These are phyloP conservation scores for Lepraria neglecta DNA, from an alignment of 495 filamentous ascomycete species.

Conservation along the genomic window DNA sequence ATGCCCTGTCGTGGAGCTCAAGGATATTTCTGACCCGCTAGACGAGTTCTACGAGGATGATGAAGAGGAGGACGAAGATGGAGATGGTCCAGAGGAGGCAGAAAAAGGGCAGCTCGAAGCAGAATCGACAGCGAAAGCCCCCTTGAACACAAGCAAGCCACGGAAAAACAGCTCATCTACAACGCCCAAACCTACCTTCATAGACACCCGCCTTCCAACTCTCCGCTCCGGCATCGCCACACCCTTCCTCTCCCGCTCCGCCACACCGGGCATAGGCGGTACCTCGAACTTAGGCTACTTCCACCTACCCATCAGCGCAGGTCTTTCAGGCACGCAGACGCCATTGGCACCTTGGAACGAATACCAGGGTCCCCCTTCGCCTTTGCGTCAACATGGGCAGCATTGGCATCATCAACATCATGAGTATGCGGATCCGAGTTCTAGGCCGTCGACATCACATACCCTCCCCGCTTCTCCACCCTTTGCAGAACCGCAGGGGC, in stretches of 20 bases:
- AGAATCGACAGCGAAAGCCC: neutral
- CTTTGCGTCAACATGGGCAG: neutral
- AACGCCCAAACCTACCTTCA: constrained; percentile 1
- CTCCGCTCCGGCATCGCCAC: constrained; percentile 22
- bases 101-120: neutral
- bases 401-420: neutral
- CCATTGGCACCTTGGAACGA: constrained; percentile 52
- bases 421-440: constrained; percentile 25
- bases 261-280: constrained; percentile 63
- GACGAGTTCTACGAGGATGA: constrained; percentile 95
- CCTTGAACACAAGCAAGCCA: constrained; percentile 10
- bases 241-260: constrained; percentile 40
- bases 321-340: constrained; percentile 74
- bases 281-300: constrained; percentile 88
- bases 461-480: constrained; percentile 32
- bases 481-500: no score
- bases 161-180: neutral
- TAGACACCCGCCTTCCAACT: neutral
- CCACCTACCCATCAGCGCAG: constrained; percentile 72
- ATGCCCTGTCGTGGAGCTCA: constrained; percentile 79
- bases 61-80: constrained; percentile 40
- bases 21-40: constrained; percentile 92
- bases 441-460: constrained; percentile 36
- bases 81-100: constrained; percentile 23
- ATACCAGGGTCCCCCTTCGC: constrained; percentile 12